phyloP scores from a whole-genome alignment of 441 rosid species.

The Erodium trifolium region DNA sequence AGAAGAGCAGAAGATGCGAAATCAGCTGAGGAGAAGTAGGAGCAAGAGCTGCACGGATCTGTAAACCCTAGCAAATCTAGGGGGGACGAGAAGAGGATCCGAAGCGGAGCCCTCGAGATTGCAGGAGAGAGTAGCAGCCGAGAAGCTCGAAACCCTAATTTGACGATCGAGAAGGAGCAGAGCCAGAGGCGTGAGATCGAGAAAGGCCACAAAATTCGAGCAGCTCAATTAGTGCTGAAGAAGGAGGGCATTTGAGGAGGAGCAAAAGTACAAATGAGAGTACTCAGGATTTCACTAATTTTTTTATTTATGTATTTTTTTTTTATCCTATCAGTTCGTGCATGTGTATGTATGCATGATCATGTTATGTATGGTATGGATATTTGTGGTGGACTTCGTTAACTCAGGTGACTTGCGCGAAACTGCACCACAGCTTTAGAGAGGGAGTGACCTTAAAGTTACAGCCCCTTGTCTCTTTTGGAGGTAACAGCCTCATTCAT shows the following conservation, averaged over 20 bases:
- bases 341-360: background rate
- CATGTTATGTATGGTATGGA: background rate
- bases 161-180: conserved; percentile 1
- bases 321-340: background rate
- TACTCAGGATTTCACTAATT: background rate
- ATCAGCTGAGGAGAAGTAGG: background rate
- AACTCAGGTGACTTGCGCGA: background rate
- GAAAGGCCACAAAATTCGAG: background rate
- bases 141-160: conserved; percentile 2
- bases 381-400: no score
- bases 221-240: background rate
- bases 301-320: background rate
- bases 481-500: background rate
- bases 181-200: conserved; percentile 1
- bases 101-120: background rate
- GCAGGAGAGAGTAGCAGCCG: no score
- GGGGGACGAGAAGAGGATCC: background rate
- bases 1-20: background rate
- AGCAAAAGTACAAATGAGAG: conserved; percentile 1
- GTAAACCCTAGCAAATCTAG: conserved; percentile 6
- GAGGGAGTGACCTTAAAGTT: background rate
- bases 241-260: background rate
- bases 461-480: background rate
- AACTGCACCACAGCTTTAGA: background rate
- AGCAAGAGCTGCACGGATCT: background rate